Evolutionary conservation across 2,329 filamentous ascomycete species (phyloP), one percentile per base, ranked within the genome.

Genomic region (Sordariomycetes sp.): DNA sequence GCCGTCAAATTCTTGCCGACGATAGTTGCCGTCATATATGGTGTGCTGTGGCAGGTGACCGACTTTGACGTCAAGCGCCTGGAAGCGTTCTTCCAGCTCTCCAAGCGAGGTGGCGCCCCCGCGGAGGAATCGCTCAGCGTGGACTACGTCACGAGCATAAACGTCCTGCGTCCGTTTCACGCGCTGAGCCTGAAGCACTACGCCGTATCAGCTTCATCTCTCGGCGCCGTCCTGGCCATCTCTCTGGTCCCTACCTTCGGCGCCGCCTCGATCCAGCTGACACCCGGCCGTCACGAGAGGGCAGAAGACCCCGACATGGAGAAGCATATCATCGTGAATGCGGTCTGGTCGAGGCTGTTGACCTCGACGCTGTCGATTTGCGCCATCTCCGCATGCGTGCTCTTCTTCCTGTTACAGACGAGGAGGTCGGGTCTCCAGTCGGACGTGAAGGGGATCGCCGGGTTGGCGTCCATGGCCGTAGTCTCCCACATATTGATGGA

Each of bases 381-480:
- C 51, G 83, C 85, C 3, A 63, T 79, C 1, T 74, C 82, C 43
- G 85, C 83, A 0, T 74, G 75, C 35, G 67, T 79, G 2, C 73
- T 90, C 3, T 76, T 88, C 51, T 82, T 78, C 62, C 77, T 84
- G 60, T 78, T 89, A 51, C 79, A 81, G 58, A 76, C 76, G 18
- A 76, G 87, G 24, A 82, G 80, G 46, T 87, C 85, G 3, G 87
- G 87, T 0, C 74, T 90, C 18, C 69, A 83, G 3, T 81, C 81
- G 6, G 85, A 90, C 65, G 86, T 88, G 7, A 84, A 83, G 63
- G 87, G 87, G 6, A 88, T 90, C 56, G 86, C 87, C 1, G 87
- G 87, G 1, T 76, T 90, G 43, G 87, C 87, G 6, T 83, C 86
- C 59, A 89, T 90, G 86, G 87, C 87, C 11, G 87, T 88, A 2